Evolutionary conservation across 352 stramenopile genomes (phyloP), one percentile per base, ranked within the genome.

Genomic region (Phytophthora constricta): DNA sequence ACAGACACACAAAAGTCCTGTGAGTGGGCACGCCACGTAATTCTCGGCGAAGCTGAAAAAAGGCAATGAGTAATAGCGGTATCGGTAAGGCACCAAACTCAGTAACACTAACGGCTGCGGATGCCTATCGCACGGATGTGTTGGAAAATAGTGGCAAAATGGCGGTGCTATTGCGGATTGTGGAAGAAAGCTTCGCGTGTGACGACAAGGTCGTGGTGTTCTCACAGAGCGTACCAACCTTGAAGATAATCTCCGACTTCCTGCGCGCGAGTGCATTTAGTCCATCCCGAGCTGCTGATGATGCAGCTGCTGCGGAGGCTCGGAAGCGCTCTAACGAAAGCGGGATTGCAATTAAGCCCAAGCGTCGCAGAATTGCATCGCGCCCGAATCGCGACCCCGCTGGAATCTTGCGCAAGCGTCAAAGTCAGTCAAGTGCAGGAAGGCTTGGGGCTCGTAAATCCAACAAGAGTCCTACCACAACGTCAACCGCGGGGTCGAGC

Each of bases 141-240:
- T 53, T 87, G 2, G 84, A 87, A 58, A 82, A 93, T 64, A 95
- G 87, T 65, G 86, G 85, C 9, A 95, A 95, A 53, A 93, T 95
- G 84, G 80, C 72, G 1, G 73, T 93, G 39, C 69, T 95, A 28
- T 78, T 95, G 72, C 66, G 64, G 17, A 90, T 95, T 37, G 72
- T 95, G 33, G 66, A 90, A 52, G 76, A 93, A 49, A 93, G 85
- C 55, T 91, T 90, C 28, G 60, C 73, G 4, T 79, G 80, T 23
- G 86, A 82, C 16, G 90, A 97, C 48, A 96, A 96, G 51, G 79
- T 96, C 14, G 84, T 96, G 17, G 84, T 97, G 8, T 97, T 97
- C 51, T 96, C 89, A 7, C 90, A 97, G 59, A 96, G 87, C 45
- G 84, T 97, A 27, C 79, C 84, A 39, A 97, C 87, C 1, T 73